Base-by-base conservation (phyloP, 1,284 basidiomycete genomes). In the Pseudozyma sp. region DNA sequence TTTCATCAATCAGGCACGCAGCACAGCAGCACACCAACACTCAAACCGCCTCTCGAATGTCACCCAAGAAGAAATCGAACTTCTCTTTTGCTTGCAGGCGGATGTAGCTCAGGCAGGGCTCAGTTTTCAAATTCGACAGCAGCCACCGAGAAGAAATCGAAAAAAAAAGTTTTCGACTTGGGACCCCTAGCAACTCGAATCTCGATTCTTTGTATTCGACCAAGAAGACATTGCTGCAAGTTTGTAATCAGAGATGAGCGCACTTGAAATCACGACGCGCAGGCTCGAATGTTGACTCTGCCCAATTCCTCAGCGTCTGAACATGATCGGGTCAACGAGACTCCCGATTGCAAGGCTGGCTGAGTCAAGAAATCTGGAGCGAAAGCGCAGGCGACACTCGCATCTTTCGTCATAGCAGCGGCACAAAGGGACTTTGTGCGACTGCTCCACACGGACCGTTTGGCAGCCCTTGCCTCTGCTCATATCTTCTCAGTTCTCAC, bases 141-240 rank as follows among this genome's bases (percentile, higher is more conserved):
- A n/a, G 40, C 24, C 24, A 24, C 24, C 11, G 40, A 47, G n/a
- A 47, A 47, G n/a, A 47, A 47, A 47, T 34, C 35, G 47, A n/a
- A 46, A 47, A 48, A 57, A 67, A 67, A 67, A 61, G 64, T 67
- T 67, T 61, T 66, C 63, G 60, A 19, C n/a, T 37, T 49, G 48
- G 24, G 24, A 56, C 42, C 42, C 30, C 1, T 29, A 24, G 3
- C 24, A 49, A 49, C 33, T 45, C 9, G 37, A 19, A 53, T 4
- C 19, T 19, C n/a, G 19, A 7, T 10, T 6, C 42, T 54, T 54
- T 55, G 54, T 55, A 55, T 55, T 48, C 24, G 16, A 42, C 7
- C 40, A 7, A 42, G 16, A 42, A 42, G 40, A 42, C 10, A n/a
- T 16, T 42, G 10, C 11, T 42, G 40, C 7, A 42, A 42, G 16